Evolutionary conservation across 2,329 filamentous ascomycete species (phyloP), one percentile per base, ranked within the genome.

Genomic region (Cladosporium sphaerospermum): DNA sequence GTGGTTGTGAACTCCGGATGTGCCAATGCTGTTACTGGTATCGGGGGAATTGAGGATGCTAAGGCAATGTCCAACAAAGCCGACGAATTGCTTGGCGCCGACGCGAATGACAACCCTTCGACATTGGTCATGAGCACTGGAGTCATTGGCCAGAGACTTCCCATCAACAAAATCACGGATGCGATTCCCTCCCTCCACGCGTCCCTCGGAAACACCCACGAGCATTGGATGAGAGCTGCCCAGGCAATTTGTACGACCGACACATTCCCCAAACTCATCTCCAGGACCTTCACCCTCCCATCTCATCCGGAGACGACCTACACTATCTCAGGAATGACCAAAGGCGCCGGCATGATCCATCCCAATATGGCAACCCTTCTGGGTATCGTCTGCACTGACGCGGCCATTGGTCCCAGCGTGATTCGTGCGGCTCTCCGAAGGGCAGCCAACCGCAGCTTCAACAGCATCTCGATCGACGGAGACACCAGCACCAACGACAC

Each of bases 81-180:
- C 6, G 90, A 96, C 67, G 59, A 67, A 4, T 58, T 67, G 14
- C 13, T 40, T 57, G 64, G 53, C 62, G 56, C 54, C 55, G 56
- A 41, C 68, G 71, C 46, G 3, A 67, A 67, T 42, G 73, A 75
- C 60, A 74, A 76, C 44, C 74, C 79, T 36, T 78, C 77, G 60
- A 93, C 89, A n/a, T 78, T 99, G 45, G 92, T 97, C 57, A 97
- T 99, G 93, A 96, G 90, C 69, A 99, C 93, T 2, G 93, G 93
- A 52, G 93, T 99, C 42, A 99, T 99, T 67, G 93, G 93, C 8
- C 92, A 97, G 72, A 84, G 88, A 57, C 79, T 99, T 19, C 93
- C 93, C 9, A 95, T 97, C 63, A 77, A 87, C 60, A 96, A 95
- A 72, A 99, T 99, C 66, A 74, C 92, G 45, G 76, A 82, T 66